phyloP scores from a whole-genome alignment of 306 rosid genomes.

The Canavalia ensiformis region DNA sequence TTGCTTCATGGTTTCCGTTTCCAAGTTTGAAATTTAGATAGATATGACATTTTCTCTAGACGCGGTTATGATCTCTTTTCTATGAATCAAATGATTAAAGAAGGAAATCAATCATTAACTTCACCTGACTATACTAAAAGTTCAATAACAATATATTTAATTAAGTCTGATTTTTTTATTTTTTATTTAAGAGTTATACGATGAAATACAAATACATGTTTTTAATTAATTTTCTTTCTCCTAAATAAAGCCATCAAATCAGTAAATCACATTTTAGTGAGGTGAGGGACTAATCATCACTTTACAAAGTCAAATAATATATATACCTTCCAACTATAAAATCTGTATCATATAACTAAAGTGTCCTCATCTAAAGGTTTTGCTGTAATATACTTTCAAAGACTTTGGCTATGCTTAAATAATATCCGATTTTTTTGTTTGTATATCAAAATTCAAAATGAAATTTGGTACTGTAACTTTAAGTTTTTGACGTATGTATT shows the following conservation, averaged over 20 bases:
- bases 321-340: background rate
- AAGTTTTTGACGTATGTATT: conserved; percentile 15
- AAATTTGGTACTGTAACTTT: background rate
- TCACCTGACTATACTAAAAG: conserved; percentile 29
- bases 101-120: conserved; percentile 22
- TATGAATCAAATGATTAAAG: conserved; percentile 51
- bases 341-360: background rate
- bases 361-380: background rate
- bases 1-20: background rate
- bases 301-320: background rate
- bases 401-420: background rate
- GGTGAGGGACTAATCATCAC: too few species aligned
- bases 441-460: background rate
- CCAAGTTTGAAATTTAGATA: conserved; percentile 12
- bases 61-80: background rate
- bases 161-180: background rate
- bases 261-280: background rate
- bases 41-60: background rate
- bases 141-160: background rate
- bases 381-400: background rate
- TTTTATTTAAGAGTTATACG: background rate
- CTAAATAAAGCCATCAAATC: background rate
- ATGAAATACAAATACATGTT: background rate
- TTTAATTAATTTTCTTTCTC: background rate
- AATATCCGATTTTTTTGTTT: background rate